These are phyloP conservation scores for Pseudonitzschia multiseries DNA, from an alignment of 108 stramenopile species.

Conservation along the genomic window DNA sequence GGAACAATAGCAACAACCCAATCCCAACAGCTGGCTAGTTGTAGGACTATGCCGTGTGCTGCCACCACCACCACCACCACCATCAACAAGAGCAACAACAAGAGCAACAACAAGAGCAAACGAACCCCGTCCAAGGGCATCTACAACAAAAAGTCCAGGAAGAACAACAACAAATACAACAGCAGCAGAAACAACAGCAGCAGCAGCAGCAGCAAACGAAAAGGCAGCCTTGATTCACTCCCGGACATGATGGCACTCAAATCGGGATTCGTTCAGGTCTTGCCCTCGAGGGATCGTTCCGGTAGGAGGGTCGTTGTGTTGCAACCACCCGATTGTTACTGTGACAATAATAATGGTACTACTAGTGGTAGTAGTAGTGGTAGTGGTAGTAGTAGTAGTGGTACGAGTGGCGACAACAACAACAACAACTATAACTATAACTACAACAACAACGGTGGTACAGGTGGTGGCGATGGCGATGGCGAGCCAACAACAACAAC, in stretches of 20 bases:
- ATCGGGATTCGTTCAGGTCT: constrained; percentile 1
- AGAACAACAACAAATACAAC: not conserved
- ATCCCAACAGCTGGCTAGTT: no score
- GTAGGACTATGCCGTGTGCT: no score
- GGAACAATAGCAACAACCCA: no score
- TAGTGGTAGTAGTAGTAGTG: no score
- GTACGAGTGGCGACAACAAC: no score
- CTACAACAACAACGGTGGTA: no score
- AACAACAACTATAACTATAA: no score
- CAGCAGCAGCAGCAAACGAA: not conserved
- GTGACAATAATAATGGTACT: no score
- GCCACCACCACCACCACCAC: no score
- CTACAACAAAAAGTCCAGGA: constrained; percentile 9
- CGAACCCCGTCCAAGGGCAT: not conserved
- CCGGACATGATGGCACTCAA: constrained; percentile 9
- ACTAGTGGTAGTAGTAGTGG: no score
- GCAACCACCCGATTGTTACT: not conserved
- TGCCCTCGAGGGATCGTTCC: constrained; percentile 14
- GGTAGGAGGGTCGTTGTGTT: constrained; percentile 8
- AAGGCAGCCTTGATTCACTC: not conserved
- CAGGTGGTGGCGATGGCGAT: not conserved
- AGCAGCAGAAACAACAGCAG: not conserved
- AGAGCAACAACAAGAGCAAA: not conserved
- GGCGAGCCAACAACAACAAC: not conserved
- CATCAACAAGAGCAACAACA: no score